phyloP scores from a whole-genome alignment of 2,329 filamentous ascomycete genomes.

The Beauveria varroae region DNA sequence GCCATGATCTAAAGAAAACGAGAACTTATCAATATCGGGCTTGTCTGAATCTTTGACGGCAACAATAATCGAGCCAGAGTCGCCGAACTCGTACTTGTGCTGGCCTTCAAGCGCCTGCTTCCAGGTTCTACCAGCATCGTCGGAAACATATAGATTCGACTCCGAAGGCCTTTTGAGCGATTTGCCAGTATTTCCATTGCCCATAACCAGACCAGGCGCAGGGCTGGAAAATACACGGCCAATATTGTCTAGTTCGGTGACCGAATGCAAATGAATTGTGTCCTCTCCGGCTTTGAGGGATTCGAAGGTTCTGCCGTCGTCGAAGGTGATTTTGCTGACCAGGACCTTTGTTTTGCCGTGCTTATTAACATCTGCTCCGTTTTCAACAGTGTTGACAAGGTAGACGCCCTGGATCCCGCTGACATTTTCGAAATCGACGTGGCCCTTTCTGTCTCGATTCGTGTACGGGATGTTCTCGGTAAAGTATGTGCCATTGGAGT shows the following conservation, averaged over 20 bases:
- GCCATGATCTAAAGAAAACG: slow-evolving; percentile 85
- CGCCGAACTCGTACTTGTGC: slow-evolving; percentile 94
- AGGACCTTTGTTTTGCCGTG: slow-evolving; percentile 55
- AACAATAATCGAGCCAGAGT: slow-evolving; percentile 81
- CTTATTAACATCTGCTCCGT: slow-evolving; percentile 66
- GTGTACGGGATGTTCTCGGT: slow-evolving; percentile 87
- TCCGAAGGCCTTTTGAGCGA: slow-evolving; percentile 62
- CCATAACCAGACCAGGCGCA: slow-evolving; percentile 90
- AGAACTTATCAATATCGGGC: slow-evolving; percentile 49
- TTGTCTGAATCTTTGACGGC: slow-evolving; percentile 69
- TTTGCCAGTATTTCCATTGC: slow-evolving; percentile 81
- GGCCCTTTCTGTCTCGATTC: slow-evolving; percentile 68
- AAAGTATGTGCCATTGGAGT: slow-evolving; percentile 96
- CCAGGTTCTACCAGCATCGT: slow-evolving; percentile 87
- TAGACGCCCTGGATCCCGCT: slow-evolving; percentile 87
- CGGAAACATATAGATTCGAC: slow-evolving; percentile 78
- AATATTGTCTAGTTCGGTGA: slow-evolving; percentile 74
- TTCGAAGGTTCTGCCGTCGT: slow-evolving; percentile 85
- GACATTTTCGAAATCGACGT: slow-evolving; percentile 94
- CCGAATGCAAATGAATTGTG: slow-evolving; percentile 80
- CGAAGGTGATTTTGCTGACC: slow-evolving; percentile 81
- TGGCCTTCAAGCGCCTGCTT: slow-evolving; percentile 64
- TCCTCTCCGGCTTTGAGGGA: slow-evolving; percentile 60
- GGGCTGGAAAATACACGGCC: slow-evolving; percentile 90
- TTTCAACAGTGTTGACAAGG: slow-evolving; percentile 81